Percentiles rank a stretch among this genome's conserved stretches.
phyloP scores from a whole-genome alignment of 306 rosid genomes.

The Geum urbanum region DNA sequence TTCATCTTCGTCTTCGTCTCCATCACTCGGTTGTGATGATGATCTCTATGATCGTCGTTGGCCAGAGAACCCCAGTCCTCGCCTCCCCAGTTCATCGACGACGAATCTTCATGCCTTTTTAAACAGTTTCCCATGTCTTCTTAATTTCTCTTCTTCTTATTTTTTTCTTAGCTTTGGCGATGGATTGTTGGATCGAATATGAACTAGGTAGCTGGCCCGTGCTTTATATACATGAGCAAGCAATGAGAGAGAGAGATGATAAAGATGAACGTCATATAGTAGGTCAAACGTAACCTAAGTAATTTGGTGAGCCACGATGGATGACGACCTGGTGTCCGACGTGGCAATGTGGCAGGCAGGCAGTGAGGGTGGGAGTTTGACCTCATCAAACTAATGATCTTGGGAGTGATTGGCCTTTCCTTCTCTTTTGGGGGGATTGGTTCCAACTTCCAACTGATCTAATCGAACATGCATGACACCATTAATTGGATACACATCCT shows the following conservation, averaged over 20 bases:
- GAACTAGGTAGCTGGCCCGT: background rate
- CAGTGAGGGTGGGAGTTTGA: slow-evolving; percentile 12
- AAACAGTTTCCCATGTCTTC: slow-evolving; percentile 74
- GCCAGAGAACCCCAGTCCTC: slow-evolving; percentile 43
- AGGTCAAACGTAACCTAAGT: slow-evolving; percentile 38
- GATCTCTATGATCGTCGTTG: background rate
- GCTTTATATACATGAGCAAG: slow-evolving; percentile 4
- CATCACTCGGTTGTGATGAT: background rate
- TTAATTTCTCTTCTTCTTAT: background rate
- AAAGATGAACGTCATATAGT: slow-evolving; percentile 11
- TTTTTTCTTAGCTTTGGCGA: background rate
- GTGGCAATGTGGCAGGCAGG: slow-evolving; percentile 21
- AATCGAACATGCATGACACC: background rate
- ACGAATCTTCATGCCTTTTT: slow-evolving; percentile 31
- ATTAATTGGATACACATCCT: background rate
- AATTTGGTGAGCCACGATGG: slow-evolving; percentile 21
- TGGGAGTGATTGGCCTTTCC: background rate
- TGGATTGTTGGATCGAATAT: background rate
- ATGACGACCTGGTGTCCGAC: slow-evolving; percentile 28
- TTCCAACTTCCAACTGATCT: background rate
- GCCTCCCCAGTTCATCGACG: slow-evolving; percentile 34
- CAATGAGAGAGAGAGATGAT: background rate
- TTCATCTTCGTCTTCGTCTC: background rate
- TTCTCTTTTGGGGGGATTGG: background rate
- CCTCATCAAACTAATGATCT: background rate